A percentile compares a stretch with the other conserved stretches of the same genome.
These are phyloP conservation scores for Cucurbita ficifolia DNA, from an alignment of 306 rosid genomes.

Conservation along the genomic window DNA sequence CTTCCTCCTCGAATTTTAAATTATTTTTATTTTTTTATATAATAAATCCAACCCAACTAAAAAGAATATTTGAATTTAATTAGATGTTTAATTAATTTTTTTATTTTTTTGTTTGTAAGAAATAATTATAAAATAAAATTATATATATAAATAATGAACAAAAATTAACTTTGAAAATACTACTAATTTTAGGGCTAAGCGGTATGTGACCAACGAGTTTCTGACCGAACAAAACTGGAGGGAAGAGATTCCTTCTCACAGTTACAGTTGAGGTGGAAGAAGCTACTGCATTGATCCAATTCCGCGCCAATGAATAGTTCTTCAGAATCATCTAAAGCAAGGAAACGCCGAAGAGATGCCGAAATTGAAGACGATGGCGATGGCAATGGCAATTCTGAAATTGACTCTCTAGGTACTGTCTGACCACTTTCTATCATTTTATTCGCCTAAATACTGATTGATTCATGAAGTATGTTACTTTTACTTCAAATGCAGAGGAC, in stretches of 20 bases:
- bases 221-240: neutral
- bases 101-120: too few species aligned
- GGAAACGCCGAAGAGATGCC: constrained; percentile 24
- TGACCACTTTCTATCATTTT: neutral
- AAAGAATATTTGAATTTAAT: too few species aligned
- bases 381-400: constrained; percentile 10
- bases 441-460: neutral
- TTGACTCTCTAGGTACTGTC: constrained; percentile 12
- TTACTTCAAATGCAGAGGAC: constrained; percentile 36
- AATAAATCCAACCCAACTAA: too few species aligned
- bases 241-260: neutral
- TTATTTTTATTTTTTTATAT: too few species aligned
- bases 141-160: too few species aligned
- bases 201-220: neutral
- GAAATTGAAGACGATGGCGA: constrained; percentile 5
- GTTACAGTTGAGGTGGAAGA: neutral
- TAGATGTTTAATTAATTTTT: too few species aligned
- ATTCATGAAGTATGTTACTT: neutral
- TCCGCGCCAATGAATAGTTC: neutral
- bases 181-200: neutral
- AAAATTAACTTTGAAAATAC: too few species aligned
- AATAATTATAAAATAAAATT: too few species aligned
- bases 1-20: too few species aligned
- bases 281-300: neutral
- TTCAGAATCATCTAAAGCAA: constrained; percentile 18